Conservation (phyloP, 441 rosid genomes). For the Syzygium syzygioides region DNA sequence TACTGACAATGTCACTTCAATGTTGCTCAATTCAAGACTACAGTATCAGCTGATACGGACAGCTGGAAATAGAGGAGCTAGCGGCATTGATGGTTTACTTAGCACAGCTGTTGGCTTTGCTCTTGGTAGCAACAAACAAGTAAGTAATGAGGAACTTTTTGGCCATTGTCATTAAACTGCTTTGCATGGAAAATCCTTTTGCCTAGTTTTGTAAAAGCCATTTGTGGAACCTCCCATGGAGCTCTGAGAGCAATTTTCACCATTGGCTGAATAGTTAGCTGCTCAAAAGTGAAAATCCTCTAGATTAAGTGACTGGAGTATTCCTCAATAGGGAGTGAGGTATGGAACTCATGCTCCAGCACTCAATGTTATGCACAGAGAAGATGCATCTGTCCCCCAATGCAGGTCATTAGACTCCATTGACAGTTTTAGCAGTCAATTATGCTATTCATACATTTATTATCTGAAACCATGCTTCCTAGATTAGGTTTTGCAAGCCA, state of each 20-base stretch:
- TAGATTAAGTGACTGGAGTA: background rate
- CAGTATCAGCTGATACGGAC: conserved; percentile 61
- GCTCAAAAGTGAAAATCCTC: background rate
- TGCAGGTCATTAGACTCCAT: background rate
- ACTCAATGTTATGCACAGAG: background rate
- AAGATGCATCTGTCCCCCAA: background rate
- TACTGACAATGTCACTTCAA: conserved; percentile 23
- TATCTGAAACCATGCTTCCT: background rate
- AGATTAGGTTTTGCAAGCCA: background rate
- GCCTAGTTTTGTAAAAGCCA: background rate
- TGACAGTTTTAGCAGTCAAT: background rate
- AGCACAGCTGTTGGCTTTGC: conserved; percentile 95
- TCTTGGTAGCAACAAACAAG: conserved; percentile 76
- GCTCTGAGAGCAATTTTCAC: background rate
- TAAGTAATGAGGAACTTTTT: conserved; percentile 20
- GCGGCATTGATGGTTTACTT: conserved; percentile 98
- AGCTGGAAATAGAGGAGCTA: conserved; percentile 96
- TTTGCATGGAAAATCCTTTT: background rate
- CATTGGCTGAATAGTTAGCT: background rate
- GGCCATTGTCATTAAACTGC: background rate
- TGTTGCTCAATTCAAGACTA: conserved; percentile 37
- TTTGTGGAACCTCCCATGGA: background rate
- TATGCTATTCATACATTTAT: background rate
- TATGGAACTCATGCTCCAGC: background rate
- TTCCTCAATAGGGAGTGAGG: background rate